Evolutionary conservation across 352 stramenopile species (phyloP).

Genomic region (Phytophthora melonis): DNA sequence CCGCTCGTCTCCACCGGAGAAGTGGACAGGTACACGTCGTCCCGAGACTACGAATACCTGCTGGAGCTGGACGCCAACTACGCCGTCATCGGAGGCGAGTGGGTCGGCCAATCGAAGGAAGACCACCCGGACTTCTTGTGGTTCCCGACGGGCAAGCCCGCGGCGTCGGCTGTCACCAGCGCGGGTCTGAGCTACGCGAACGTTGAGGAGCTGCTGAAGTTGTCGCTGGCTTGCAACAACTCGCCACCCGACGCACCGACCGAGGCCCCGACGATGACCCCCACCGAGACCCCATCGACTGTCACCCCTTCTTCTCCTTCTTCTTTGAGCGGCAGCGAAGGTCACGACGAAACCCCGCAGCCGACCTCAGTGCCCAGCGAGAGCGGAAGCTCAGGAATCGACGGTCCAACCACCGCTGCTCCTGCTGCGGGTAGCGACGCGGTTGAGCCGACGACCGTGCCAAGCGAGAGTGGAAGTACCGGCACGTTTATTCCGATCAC

Average conservation of each 20-base stretch:
- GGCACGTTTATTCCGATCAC: neutral
- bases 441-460: neutral
- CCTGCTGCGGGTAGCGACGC: neutral
- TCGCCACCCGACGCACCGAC: neutral
- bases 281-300: conserved; percentile 1
- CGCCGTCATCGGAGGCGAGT: conserved; percentile 52
- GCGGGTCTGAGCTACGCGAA: conserved; percentile 44
- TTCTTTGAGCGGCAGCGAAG: neutral
- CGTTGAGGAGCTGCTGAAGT: conserved; percentile 36
- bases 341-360: neutral
- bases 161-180: conserved; percentile 32
- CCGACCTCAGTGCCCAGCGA: neutral
- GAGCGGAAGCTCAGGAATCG: neutral
- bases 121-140: conserved; percentile 54
- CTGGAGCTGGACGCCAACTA: conserved; percentile 51
- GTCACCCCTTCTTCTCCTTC: neutral
- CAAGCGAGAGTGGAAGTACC: neutral
- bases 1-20: conserved; percentile 41
- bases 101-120: conserved; percentile 34
- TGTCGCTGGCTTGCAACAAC: conserved; percentile 31
- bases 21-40: conserved; percentile 41
- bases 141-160: conserved; percentile 43
- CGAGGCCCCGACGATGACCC: neutral
- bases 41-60: conserved; percentile 46
- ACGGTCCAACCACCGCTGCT: neutral